These are phyloP conservation scores for Exophiala spinifera DNA, from an alignment of 2,329 filamentous ascomycete species.

Conservation along the genomic window DNA sequence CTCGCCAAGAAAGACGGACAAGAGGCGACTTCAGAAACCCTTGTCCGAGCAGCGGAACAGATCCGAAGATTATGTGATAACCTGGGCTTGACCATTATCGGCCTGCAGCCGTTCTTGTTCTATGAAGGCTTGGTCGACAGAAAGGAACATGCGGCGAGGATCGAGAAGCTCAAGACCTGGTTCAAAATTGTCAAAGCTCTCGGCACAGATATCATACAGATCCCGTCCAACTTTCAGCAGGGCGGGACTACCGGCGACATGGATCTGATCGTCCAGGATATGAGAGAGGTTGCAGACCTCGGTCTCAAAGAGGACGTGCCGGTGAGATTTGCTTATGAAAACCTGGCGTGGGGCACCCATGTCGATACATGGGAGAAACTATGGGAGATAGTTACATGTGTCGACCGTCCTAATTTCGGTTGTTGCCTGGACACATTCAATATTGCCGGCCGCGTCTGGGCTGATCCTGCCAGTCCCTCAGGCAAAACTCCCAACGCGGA, in stretches of 20 bases:
- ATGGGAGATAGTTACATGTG: slow-evolving; percentile 64
- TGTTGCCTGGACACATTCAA: slow-evolving; percentile 77
- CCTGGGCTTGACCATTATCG: slow-evolving; percentile 12
- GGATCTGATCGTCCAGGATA: slow-evolving; percentile 46
- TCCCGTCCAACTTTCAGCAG: slow-evolving; percentile 66
- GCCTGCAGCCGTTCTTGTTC: slow-evolving; percentile 71
- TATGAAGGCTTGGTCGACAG: slow-evolving; percentile 71
- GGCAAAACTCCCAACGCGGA: slow-evolving; percentile 57
- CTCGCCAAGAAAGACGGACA: slow-evolving; percentile 41
- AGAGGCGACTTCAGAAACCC: slow-evolving; percentile 38
- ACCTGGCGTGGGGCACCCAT: slow-evolving; percentile 67
- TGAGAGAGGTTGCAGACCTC: slow-evolving; percentile 54
- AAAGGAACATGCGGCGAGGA: slow-evolving; percentile 52
- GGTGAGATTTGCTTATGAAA: slow-evolving; percentile 70
- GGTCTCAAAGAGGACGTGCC: slow-evolving; percentile 56
- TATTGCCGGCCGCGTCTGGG: slow-evolving; percentile 67
- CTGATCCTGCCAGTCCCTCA: slow-evolving; percentile 57
- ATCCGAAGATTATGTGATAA: slow-evolving; percentile 48
- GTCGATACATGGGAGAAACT: slow-evolving; percentile 69
- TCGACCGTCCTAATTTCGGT: slow-evolving; percentile 69
- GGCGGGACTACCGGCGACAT: slow-evolving; percentile 45
- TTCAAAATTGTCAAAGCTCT: slow-evolving; percentile 63
- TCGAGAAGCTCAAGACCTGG: slow-evolving; percentile 66
- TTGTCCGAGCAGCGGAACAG: slow-evolving; percentile 57
- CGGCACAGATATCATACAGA: slow-evolving; percentile 67